These are phyloP conservation scores for Kodamaea neixiangensis DNA, from an alignment of 805 yeast species.

Conservation along the genomic window DNA sequence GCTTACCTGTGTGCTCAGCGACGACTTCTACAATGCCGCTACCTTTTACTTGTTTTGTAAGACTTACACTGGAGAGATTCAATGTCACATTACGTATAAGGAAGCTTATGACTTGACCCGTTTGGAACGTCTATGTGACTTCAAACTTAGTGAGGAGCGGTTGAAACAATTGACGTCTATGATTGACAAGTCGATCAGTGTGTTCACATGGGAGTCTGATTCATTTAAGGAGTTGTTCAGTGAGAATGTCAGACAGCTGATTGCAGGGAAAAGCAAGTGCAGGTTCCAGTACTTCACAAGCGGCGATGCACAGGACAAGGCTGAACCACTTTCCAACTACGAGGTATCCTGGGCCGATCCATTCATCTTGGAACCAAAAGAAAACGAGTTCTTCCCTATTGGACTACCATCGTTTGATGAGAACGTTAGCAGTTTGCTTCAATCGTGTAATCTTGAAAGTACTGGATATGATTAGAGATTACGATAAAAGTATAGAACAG, in stretches of 20 bases:
- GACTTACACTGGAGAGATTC: constrained; percentile 11
- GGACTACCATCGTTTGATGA: constrained; percentile 10
- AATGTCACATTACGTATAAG: constrained; percentile 10
- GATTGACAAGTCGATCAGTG: not conserved
- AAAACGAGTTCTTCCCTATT: constrained; percentile 4
- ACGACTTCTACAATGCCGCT: constrained; percentile 12
- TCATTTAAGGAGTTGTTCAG: not conserved
- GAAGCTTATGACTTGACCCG: constrained; percentile 11
- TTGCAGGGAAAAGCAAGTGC: constrained; percentile 3
- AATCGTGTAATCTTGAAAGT: not conserved
- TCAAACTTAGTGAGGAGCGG: constrained; percentile 2
- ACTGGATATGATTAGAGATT: not conserved
- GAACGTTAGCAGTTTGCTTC: constrained; percentile 7
- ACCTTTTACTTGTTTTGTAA: constrained; percentile 12
- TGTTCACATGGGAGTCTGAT: not conserved
- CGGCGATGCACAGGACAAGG: not conserved
- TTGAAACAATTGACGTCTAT: not conserved
- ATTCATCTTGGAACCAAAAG: constrained; percentile 4
- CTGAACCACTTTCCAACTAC: not conserved
- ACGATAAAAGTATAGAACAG: not conserved
- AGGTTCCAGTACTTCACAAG: not conserved
- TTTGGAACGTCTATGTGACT: constrained; percentile 11
- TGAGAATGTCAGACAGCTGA: not conserved
- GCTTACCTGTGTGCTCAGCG: constrained; percentile 9
- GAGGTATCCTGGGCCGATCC: constrained; percentile 9